Conservation (phyloP, 208 protist species). For the Crithidia mellificae region DNA sequence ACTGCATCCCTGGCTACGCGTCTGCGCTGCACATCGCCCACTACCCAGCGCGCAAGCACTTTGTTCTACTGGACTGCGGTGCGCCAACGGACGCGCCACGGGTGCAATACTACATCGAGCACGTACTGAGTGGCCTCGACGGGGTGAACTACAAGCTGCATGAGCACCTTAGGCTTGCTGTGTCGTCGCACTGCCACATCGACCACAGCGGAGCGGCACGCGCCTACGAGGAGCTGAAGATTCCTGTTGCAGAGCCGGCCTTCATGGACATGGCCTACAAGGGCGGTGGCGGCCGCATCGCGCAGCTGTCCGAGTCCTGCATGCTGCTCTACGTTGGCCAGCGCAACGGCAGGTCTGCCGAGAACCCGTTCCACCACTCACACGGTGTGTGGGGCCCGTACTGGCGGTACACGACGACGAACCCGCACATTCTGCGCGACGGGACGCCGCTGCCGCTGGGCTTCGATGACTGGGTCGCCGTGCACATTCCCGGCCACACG, state of each 20-base stretch:
- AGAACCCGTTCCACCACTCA: slow-evolving; percentile 40
- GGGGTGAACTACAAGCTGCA: slow-evolving; percentile 22
- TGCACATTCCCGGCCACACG: slow-evolving; percentile 59
- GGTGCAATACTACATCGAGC: slow-evolving; percentile 48
- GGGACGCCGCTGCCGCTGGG: slow-evolving; percentile 38
- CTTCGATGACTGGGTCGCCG: slow-evolving; percentile 50
- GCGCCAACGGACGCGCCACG: slow-evolving; percentile 43
- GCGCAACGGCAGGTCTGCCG: slow-evolving; percentile 33
- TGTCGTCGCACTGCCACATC: slow-evolving; percentile 49
- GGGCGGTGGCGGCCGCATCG: slow-evolving; percentile 18
- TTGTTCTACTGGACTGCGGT: slow-evolving; percentile 54
- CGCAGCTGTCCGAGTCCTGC: slow-evolving; percentile 34
- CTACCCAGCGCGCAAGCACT: slow-evolving; percentile 33
- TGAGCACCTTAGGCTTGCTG: slow-evolving; percentile 39
- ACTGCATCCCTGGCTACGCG: slow-evolving; percentile 48
- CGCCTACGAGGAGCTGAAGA: slow-evolving; percentile 30
- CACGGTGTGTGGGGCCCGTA: slow-evolving; percentile 38
- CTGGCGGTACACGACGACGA: slow-evolving; percentile 29
- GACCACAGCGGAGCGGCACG: slow-evolving; percentile 47
- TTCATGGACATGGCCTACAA: slow-evolving; percentile 37
- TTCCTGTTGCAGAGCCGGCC: slow-evolving; percentile 31
- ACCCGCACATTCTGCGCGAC: slow-evolving; percentile 23
- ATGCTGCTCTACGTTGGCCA: slow-evolving; percentile 34
- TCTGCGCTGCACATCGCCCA: slow-evolving; percentile 45
- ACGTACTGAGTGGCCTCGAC: slow-evolving; percentile 30